phyloP scores from a whole-genome alignment of 805 yeast species.

The Zygoascus biomembranicola region DNA sequence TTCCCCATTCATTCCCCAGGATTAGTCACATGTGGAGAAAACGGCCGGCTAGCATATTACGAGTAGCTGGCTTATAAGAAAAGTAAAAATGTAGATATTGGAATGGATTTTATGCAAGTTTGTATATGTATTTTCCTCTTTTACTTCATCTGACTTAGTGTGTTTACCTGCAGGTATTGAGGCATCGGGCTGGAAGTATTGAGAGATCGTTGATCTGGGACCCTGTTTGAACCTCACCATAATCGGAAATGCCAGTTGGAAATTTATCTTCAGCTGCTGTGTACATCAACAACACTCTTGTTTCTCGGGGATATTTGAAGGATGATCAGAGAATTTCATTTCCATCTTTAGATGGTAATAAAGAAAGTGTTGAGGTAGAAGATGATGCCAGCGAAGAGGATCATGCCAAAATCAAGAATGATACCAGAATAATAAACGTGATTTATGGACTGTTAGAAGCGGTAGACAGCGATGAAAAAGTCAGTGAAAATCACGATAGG shows the following conservation, averaged over 20 bases:
- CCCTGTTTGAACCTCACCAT: not conserved
- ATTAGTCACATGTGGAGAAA: not conserved
- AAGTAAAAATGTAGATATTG: too few relatives aligned
- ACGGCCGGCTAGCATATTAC: too few relatives aligned
- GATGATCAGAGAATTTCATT: conserved; percentile 15
- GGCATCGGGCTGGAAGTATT: too few relatives aligned
- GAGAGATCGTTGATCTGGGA: too few relatives aligned
- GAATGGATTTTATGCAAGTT: too few relatives aligned
- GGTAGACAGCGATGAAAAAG: conserved; percentile 12
- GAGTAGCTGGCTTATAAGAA: too few relatives aligned
- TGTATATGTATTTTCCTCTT: too few relatives aligned
- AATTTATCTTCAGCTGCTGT: conserved; percentile 16
- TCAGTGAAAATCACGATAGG: conserved; percentile 5
- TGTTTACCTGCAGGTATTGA: too few relatives aligned
- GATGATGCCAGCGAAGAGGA: not conserved
- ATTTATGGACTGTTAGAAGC: conserved; percentile 20
- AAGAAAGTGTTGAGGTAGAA: not conserved
- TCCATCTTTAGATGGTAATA: not conserved
- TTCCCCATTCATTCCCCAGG: conserved; percentile 14
- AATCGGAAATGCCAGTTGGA: not conserved
- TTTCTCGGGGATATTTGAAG: conserved; percentile 17
- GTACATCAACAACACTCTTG: conserved; percentile 18
- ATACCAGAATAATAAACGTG: conserved; percentile 18
- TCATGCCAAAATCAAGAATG: conserved; percentile 10
- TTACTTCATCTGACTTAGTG: too few relatives aligned